These are phyloP conservation scores for Vicia faba DNA, from an alignment of 306 rosid species.

Conservation along the genomic window DNA sequence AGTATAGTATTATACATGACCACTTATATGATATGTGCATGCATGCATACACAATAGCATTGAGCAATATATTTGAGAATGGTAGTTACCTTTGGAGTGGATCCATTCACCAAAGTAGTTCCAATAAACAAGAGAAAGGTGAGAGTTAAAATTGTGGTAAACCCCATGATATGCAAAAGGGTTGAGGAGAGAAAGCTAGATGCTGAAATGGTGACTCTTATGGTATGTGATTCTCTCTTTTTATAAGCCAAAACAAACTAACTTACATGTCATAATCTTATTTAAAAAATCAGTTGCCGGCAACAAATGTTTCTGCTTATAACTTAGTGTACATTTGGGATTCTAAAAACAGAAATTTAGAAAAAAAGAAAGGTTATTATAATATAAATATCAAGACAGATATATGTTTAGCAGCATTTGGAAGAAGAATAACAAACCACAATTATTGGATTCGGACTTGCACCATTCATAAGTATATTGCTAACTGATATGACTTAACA, in stretches of 20 bases:
- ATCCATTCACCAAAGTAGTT: constrained; percentile 48
- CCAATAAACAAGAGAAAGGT: constrained; percentile 45
- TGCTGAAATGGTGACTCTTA: constrained; percentile 31
- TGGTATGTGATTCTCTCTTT: constrained; percentile 31
- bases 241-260: constrained; percentile 38
- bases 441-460: constrained; percentile 26
- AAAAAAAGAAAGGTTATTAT: not conserved
- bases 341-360: constrained; percentile 26
- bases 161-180: constrained; percentile 39
- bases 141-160: constrained; percentile 33
- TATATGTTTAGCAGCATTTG: constrained; percentile 25
- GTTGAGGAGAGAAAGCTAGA: constrained; percentile 17
- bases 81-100: constrained; percentile 51
- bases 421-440: constrained; percentile 34
- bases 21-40: no score
- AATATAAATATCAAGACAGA: not conserved
- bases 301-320: constrained; percentile 40
- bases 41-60: no score
- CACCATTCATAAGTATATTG: no score
- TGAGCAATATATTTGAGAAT: no score
- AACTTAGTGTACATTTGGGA: constrained; percentile 34
- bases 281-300: constrained; percentile 42
- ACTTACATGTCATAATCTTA: not conserved
- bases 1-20: no score
- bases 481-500: not conserved